Percentiles rank a stretch among this genome's conserved stretches.
Evolutionary conservation across 208 protist genomes (phyloP).

Genomic region (Leishmania braziliensis): DNA sequence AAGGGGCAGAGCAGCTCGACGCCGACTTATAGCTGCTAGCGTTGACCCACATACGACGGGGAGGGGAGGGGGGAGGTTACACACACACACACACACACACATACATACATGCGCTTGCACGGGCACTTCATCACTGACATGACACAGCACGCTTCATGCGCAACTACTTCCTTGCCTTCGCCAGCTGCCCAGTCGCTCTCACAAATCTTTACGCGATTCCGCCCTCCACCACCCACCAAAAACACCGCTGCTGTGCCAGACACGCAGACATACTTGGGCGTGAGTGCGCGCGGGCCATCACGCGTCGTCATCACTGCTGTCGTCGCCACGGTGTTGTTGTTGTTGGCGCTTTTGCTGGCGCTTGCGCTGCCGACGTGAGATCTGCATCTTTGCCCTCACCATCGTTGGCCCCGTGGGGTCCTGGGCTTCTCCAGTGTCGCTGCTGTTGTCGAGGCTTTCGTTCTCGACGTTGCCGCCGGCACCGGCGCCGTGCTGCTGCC

Average conservation of each 20-base stretch:
- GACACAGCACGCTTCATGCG: not conserved
- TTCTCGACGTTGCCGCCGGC: constrained; percentile 2
- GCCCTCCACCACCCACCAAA: not conserved
- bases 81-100: not conserved
- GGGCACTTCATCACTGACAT: not conserved
- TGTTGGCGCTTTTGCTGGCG: constrained; percentile 40
- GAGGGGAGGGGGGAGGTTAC: not conserved
- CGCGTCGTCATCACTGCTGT: not conserved
- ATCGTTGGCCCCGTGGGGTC: not conserved
- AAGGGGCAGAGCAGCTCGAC: not conserved
- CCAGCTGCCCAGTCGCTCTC: no score
- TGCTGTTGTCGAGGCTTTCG: not conserved
- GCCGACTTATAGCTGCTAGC: not conserved
- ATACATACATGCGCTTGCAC: not conserved
- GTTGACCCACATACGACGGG: not conserved
- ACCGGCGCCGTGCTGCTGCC: not conserved
- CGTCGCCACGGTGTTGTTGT: not conserved
- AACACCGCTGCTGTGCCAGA: not conserved
- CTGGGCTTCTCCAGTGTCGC: not conserved
- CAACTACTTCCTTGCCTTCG: not conserved
- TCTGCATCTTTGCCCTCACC: not conserved
- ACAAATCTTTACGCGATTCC: no score
- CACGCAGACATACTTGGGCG: not conserved
- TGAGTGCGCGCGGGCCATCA: not conserved
- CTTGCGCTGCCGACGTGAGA: constrained; percentile 36